These are phyloP conservation scores for Saccharum officinarum DNA, from an alignment of 176 grass and related monocot species.

Conservation along the genomic window DNA sequence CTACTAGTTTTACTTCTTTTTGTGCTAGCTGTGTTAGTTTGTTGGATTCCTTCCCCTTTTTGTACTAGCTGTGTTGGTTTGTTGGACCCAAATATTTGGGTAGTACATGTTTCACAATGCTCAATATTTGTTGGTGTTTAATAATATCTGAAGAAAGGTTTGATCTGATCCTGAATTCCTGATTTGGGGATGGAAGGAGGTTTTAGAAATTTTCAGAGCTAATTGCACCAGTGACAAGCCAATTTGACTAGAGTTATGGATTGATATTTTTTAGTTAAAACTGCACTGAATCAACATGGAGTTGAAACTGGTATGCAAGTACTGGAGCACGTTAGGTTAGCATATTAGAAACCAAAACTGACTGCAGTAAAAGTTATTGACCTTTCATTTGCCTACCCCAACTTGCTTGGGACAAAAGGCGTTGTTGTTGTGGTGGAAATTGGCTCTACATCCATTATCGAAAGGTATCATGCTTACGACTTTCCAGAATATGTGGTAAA, in stretches of 20 bases:
- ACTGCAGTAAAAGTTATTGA: not conserved
- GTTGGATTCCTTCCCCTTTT: no score
- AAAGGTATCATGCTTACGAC: not conserved
- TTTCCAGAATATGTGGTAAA: not conserved
- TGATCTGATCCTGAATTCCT: not conserved
- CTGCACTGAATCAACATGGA: not conserved
- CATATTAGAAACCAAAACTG: conserved; percentile 1
- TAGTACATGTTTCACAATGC: not conserved
- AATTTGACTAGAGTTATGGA: not conserved
- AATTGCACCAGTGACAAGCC: not conserved
- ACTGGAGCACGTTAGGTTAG: not conserved
- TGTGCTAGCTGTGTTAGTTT: not conserved
- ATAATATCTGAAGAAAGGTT: not conserved
- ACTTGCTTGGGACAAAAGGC: no score
- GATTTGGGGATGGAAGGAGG: not conserved
- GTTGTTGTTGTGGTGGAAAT: not conserved
- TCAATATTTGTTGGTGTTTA: not conserved
- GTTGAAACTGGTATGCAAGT: not conserved
- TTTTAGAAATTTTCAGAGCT: not conserved
- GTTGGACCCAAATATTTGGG: not conserved
- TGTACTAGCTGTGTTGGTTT: not conserved
- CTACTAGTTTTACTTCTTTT: not conserved
- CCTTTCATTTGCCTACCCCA: not conserved
- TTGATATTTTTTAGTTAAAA: not conserved
- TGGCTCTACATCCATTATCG: not conserved